Evolutionary conservation across 148 eudicot genomes (phyloP), one percentile per base, ranked within the genome.

Genomic region (Fallopia convolvulus): DNA sequence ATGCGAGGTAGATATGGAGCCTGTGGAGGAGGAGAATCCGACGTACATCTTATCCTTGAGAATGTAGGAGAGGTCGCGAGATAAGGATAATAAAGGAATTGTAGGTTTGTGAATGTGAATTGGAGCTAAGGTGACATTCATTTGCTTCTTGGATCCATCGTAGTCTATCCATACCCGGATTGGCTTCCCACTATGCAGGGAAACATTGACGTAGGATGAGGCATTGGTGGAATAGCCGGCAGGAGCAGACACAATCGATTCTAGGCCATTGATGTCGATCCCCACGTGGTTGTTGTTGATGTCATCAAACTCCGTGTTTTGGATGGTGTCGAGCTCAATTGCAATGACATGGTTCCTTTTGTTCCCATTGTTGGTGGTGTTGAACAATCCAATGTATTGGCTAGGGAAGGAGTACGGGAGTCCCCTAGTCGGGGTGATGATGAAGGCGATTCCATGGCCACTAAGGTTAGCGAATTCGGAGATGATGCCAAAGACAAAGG

Each of bases 271-370:
- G 2, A 87, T 41, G 77, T 87, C 81, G 21, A 87, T 77, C 0
- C 87, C 90, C 3, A 87, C 72, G 56, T 87, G 90, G 74, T 87
- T 83, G 42, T 80, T 82, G 21, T 83, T 55, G 4, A 83, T 80
- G 61, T 88, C 87, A 0, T 12, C 15, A 50, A 82, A 82, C 75
- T 82, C 88, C 7, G 55, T 39, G 79, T 80, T 81, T 20, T 81
- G 76, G 3, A 80, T 79, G 0, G 84, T 81, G 61, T 88, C 90
- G 20, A 88, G 74, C 66, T 88, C 90, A 0, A 88, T 85, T 10
- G 85, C 90, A 42, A 88, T 58, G 4, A 88, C 7, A n/a, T 82
- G 88, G 63, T 85, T 84, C 0, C 78, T 63, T 1, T 11, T 13
- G 15, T 82, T 80, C 2, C 86, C 83, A 1, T 11, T 12, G 48